Conservation (phyloP, 2,329 filamentous ascomycete genomes). For the Fusarium ambrosium region DNA sequence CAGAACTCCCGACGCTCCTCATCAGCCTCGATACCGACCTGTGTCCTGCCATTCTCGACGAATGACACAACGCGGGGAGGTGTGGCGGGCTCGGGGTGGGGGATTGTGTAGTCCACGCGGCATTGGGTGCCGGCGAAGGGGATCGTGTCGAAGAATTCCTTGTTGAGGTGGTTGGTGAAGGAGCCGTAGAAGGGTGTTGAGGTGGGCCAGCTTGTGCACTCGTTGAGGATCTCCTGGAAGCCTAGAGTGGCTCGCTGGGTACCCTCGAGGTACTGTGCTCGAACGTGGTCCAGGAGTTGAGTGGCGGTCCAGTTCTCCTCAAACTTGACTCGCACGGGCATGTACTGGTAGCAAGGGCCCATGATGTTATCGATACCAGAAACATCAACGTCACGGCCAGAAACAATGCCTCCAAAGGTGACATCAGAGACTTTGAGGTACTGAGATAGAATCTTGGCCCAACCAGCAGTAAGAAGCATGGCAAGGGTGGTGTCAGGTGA, state of each 20-base stretch:
- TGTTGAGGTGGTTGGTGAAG: slow-evolving; percentile 48
- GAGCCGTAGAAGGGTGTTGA: slow-evolving; percentile 41
- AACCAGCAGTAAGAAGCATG: slow-evolving; percentile 46
- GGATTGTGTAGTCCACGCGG: slow-evolving; percentile 46
- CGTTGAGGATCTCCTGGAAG: slow-evolving; percentile 35
- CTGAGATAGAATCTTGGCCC: slow-evolving; percentile 45
- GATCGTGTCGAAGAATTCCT: slow-evolving; percentile 47
- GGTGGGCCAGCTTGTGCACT: slow-evolving; percentile 41
- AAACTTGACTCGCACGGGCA: slow-evolving; percentile 46
- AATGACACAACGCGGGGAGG: slow-evolving; percentile 47
- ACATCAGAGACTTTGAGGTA: slow-evolving; percentile 39
- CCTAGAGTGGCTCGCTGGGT: slow-evolving; percentile 43
- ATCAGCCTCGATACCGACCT: slow-evolving; percentile 47
- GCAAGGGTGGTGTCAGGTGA: slow-evolving; percentile 45
- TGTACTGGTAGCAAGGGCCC: slow-evolving; percentile 50
- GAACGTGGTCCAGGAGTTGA: slow-evolving; percentile 41
- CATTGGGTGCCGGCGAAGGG: slow-evolving; percentile 46
- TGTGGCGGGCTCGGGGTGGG: slow-evolving; percentile 42
- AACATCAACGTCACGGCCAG: slow-evolving; percentile 43
- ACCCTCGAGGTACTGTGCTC: slow-evolving; percentile 41
- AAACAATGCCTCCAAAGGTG: slow-evolving; percentile 47
- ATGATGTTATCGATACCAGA: slow-evolving; percentile 42
- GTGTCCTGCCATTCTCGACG: slow-evolving; percentile 38
- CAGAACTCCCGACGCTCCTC: slow-evolving; percentile 46
- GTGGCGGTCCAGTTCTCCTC: slow-evolving; percentile 38